Conservation (phyloP, 2,329 filamentous ascomycete genomes). For the Pyricularia pennisetigena region DNA sequence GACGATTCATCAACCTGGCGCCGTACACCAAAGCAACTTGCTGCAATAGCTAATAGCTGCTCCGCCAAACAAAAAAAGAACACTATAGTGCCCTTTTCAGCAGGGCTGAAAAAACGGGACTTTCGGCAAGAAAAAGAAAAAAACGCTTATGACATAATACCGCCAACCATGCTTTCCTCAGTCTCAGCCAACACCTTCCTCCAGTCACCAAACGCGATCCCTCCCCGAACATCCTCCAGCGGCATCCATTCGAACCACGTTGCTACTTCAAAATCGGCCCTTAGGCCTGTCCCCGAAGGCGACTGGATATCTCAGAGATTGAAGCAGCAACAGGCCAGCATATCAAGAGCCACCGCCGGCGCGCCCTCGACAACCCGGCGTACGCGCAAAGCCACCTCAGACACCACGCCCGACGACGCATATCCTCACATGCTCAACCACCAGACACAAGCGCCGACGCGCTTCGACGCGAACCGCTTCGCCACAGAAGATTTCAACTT, state of each 20-base stretch:
- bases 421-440: constrained; percentile 5
- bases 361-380: constrained; percentile 5
- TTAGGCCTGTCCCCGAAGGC: constrained; percentile 48
- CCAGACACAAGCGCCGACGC: constrained; percentile 26
- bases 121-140: not conserved
- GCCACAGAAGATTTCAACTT: constrained; percentile 46
- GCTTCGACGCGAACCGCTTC: constrained; percentile 41
- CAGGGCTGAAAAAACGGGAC: not conserved
- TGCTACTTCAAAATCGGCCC: constrained; percentile 22
- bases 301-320: constrained; percentile 41
- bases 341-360: constrained; percentile 10
- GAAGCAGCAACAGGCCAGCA: not conserved
- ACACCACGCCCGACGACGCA: not conserved
- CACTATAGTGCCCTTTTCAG: not conserved
- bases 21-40: not conserved
- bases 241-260: constrained; percentile 19
- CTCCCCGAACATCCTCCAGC: constrained; percentile 63
- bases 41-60: not conserved
- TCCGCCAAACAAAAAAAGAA: not conserved
- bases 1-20: not conserved
- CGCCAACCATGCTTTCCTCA: constrained; percentile 13
- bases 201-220: constrained; percentile 56
- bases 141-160: not conserved
- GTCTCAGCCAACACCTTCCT: constrained; percentile 18
- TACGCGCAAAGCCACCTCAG: not conserved